Conservation (phyloP, 148 eudicot genomes). For the Rheum nobile region DNA sequence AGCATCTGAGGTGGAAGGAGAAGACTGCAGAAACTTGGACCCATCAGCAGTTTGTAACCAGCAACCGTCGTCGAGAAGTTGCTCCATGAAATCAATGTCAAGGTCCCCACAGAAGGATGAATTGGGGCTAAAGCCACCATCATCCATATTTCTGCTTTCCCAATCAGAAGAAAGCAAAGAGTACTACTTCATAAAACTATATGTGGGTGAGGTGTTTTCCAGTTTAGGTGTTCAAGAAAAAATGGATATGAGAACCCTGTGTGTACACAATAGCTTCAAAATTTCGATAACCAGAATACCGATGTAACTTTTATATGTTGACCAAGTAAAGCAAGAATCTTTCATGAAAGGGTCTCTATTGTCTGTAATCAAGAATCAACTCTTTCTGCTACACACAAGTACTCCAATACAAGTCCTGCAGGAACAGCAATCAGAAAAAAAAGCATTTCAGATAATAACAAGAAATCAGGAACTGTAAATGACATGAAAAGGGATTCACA, state of each 20-base stretch:
- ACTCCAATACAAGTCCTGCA: background rate
- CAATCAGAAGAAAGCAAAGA: background rate
- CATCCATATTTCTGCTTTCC: conserved; percentile 35
- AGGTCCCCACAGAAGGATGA: conserved; percentile 33
- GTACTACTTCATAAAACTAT: background rate
- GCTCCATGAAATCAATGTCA: conserved; percentile 52
- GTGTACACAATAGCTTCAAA: conserved; percentile 5
- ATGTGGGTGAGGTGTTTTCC: background rate
- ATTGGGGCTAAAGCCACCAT: conserved; percentile 34
- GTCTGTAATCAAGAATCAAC: conserved; percentile 24
- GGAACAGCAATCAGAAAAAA: conserved; percentile 32
- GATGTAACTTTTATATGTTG: conserved; percentile 36
- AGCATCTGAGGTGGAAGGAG: conserved; percentile 24
- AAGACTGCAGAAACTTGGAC: conserved; percentile 29
- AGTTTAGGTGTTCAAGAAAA: background rate
- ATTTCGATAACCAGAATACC: conserved; percentile 34
- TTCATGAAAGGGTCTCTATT: conserved; percentile 25
- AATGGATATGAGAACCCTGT: background rate
- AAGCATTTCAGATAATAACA: conserved; percentile 12
- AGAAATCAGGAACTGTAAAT: conserved; percentile 16
- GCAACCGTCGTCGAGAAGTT: conserved; percentile 52
- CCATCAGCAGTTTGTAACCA: conserved; percentile 63
- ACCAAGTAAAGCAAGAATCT: conserved; percentile 37
- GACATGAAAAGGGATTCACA: background rate
- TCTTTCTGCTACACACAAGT: conserved; percentile 16